Evolutionary conservation across 495 filamentous ascomycete genomes (phyloP), one percentile per base, ranked within the genome.

Genomic region (Darksidea phi): DNA sequence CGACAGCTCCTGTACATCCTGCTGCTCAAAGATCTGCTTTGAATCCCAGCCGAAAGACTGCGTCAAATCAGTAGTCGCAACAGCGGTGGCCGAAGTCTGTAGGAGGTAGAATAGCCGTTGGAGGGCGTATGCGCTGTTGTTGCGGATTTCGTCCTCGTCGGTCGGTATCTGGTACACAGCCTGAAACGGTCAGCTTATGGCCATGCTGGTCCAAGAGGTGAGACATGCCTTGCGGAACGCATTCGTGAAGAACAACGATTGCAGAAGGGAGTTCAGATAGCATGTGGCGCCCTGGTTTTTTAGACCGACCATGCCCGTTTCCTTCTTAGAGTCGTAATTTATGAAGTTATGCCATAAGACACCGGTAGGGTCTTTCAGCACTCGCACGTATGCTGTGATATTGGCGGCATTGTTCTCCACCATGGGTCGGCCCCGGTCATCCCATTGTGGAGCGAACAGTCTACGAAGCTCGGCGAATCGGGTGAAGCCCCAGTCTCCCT

Each of bases 401-500:
- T 89, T 93, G 48, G 87, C 90, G 26, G 82, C 79, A 48, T 96
- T 89, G 67, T 91, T 86, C 73, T 97, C 91, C 12, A 96, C 85
- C 60, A 99, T 80, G n/a, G 88, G 89, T 37, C 86, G 81, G 8
- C 78, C 80, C 63, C 76, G 79, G 34, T 83, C 80, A 49, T 91
- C 84, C 82, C 84, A 95, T 6, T 80, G 77, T 20, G 81, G 71
- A 54, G 80, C 84, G 71, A 96, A 95, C 67, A 97, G 84, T 67
- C 84, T 87, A 28, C 90, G 82, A 48, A 95, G 75, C 67, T 97
- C 92, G 20, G 86, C 84, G 70, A 97, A 99, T 52, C 91, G 76
- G 4, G 95, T 97, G 69, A 99, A 99, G 0, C 94, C 94, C 94
- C 94, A 99, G 67, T 99, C 94, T n/a, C 89, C 89, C 75, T 99